These are phyloP conservation scores for Boletus mariae DNA, from an alignment of 1,284 basidiomycete species.

Conservation along the genomic window DNA sequence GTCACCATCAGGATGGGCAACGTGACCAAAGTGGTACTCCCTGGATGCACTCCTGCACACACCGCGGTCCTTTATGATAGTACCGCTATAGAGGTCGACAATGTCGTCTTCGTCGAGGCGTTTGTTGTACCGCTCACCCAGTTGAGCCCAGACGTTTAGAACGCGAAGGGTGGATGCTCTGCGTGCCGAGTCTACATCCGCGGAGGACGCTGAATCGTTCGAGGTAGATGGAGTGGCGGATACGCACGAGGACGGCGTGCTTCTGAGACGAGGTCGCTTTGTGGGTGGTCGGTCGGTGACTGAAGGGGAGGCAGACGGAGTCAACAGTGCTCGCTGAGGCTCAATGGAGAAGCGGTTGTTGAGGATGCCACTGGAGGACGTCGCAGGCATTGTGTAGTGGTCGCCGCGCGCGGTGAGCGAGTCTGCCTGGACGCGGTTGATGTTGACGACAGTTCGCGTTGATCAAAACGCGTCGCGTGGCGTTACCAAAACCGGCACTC, in stretches of 20 bases:
- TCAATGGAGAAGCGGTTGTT: conserved; percentile 6
- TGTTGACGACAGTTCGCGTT: conserved; percentile 13
- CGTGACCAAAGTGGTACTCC: conserved; percentile 46
- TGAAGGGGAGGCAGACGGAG: conserved; percentile 30
- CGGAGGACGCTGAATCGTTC: conserved; percentile 23
- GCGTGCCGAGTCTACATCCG: conserved; percentile 50
- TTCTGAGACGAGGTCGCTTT: conserved; percentile 39
- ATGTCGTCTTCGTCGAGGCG: conserved; percentile 74
- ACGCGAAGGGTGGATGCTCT: conserved; percentile 55
- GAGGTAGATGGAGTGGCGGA: conserved; percentile 29
- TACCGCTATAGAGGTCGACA: conserved; percentile 56
- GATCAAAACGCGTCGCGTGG: conserved; percentile 17
- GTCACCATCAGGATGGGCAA: conserved; percentile 42
- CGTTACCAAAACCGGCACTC: conserved; percentile 16
- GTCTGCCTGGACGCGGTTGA: not conserved
- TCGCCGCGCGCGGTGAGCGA: conserved; percentile 6
- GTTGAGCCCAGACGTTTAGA: conserved; percentile 57
- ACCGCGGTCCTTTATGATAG: conserved; percentile 65
- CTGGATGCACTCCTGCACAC: conserved; percentile 45
- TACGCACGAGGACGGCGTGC: conserved; percentile 28
- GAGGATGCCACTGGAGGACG: not conserved
- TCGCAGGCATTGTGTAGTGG: conserved; percentile 13
- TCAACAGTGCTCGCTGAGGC: conserved; percentile 19
- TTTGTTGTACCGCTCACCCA: conserved; percentile 62
- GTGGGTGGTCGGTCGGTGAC: conserved; percentile 34